These are phyloP conservation scores for Talaromyces marneffei DNA, from an alignment of 2,329 filamentous ascomycete genomes.

Conservation along the genomic window DNA sequence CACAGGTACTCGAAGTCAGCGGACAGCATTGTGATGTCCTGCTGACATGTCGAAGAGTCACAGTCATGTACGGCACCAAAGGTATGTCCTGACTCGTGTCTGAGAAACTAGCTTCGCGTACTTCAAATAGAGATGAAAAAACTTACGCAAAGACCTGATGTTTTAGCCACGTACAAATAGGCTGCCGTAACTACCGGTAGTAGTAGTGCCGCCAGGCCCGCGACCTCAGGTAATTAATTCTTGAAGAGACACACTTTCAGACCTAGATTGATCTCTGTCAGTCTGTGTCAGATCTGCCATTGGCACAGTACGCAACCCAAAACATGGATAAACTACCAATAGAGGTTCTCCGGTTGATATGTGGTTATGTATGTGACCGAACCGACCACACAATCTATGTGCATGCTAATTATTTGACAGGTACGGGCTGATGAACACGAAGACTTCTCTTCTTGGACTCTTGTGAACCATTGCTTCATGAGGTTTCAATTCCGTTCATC, in stretches of 20 bases:
- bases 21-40: slow-evolving; percentile 75
- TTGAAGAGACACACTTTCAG: no score
- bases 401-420: not conserved
- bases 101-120: not conserved
- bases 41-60: slow-evolving; percentile 58
- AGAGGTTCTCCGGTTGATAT: slow-evolving; percentile 2
- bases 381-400: not conserved
- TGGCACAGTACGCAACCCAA: not conserved
- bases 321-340: slow-evolving; percentile 25
- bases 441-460: slow-evolving; percentile 1
- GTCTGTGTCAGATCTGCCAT: no score
- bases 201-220: no score
- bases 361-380: not conserved
- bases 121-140: not conserved
- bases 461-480: not conserved
- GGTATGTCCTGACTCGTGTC: slow-evolving; percentile 84
- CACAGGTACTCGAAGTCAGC: slow-evolving; percentile 59
- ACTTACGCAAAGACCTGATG: slow-evolving; percentile 73
- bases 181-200: no score
- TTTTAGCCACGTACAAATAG: no score
- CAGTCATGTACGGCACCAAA: slow-evolving; percentile 97
- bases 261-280: no score
- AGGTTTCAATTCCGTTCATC: not conserved
- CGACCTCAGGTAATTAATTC: no score
- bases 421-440: not conserved